Evolutionary conservation across 106 monocot species (phyloP), one percentile per base, ranked within the genome.

Genomic region (Vanilla planifolia): DNA sequence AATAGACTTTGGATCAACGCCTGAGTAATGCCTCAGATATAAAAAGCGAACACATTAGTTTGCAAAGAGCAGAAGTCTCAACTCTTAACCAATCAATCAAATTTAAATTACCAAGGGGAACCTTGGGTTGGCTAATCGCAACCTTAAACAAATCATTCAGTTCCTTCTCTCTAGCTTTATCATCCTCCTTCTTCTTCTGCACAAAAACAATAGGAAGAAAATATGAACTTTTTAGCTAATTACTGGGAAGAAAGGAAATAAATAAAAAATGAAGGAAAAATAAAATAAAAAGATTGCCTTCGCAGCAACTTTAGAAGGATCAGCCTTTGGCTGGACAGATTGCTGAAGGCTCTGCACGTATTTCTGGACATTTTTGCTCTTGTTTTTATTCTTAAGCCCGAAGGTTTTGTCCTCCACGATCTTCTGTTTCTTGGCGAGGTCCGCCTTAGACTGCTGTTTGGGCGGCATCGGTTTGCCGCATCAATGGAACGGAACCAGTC

Each of bases 101-200:
- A 59, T 39, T 51, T 28, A 51, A 3, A 63, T 48, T 75, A 93
- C 86, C 89, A 71, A 86, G 22, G 17, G 95, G 95, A 22, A 95
- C 83, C 67, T 95, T 95, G 4, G 90, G 95, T 71, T 95, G 94
- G 65, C 84, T 90, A 37, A 86, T 63, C 30, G 86, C 90, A 43
- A 95, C 60, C 76, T 95, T 95, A 78, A 95, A 95, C 25, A 95
- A 68, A 64, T 95, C 95, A 61, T 79, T 86, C 48, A 95, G 81
- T 80, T 95, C 95, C 77, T 90, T 95, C 40, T 90, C 89, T 44
- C 86, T 77, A 15, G 86, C 86, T 76, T 95, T 90, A 42, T 95
- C 95, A 60, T 95, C 95, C 37, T 95, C 94, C 77, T 89, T 89
- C 83, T 95, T 89, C 83, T 90, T 95, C 89, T 85, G 79, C 67